Percentiles rank a stretch among this genome's conserved stretches.
phyloP scores from a whole-genome alignment of 2,329 filamentous ascomycete genomes.

The Colletotrichum salicis region DNA sequence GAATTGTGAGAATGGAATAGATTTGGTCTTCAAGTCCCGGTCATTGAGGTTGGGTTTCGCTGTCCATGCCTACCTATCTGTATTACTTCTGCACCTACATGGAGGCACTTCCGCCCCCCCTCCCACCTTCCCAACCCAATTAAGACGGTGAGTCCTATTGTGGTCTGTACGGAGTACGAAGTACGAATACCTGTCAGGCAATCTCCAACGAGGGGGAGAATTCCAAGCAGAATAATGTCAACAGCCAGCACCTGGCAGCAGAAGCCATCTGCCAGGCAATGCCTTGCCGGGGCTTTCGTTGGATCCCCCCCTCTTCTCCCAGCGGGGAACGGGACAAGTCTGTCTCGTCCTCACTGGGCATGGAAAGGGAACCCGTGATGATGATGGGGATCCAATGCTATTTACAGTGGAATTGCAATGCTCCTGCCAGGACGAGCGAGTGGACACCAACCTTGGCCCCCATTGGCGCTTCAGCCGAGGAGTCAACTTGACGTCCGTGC shows the following conservation, averaged over 20 bases:
- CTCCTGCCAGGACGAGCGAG: slow-evolving; percentile 26
- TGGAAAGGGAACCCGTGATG: slow-evolving; percentile 7
- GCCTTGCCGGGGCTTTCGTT: slow-evolving; percentile 19
- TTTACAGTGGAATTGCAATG: slow-evolving; percentile 29
- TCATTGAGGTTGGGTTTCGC: not conserved
- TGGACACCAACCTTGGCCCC: slow-evolving; percentile 1
- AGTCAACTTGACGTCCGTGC: slow-evolving; percentile 21
- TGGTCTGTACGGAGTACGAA: not conserved
- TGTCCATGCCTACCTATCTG: not conserved
- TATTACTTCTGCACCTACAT: not conserved
- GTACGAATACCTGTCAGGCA: not conserved
- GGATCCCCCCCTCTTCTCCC: not conserved
- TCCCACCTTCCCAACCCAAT: not conserved
- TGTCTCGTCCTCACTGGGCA: slow-evolving; percentile 21
- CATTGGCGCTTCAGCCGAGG: slow-evolving; percentile 17
- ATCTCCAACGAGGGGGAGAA: slow-evolving; percentile 5
- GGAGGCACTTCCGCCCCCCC: not conserved
- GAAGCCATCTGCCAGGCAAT: slow-evolving; percentile 14
- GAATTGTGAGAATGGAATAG: not conserved
- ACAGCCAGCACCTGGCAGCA: not conserved
- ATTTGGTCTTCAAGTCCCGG: not conserved
- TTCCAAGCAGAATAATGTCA: not conserved
- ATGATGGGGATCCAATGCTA: slow-evolving; percentile 21
- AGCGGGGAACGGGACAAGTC: slow-evolving; percentile 13
- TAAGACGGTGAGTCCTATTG: not conserved